phyloP scores from a whole-genome alignment of 768 basidiomycete species.

The Kwoniella europaea region DNA sequence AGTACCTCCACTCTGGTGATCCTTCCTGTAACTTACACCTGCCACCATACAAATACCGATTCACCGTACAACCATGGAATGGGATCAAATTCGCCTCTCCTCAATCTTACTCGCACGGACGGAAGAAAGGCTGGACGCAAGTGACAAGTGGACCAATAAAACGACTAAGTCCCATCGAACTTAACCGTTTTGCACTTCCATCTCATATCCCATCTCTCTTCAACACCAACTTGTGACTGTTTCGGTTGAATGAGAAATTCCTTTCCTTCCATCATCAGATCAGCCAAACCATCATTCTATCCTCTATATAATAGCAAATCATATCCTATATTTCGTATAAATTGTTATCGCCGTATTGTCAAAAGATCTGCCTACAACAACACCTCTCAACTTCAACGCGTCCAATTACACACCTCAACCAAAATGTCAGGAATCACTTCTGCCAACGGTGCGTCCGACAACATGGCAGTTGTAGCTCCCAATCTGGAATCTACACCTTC shows the following conservation, averaged over 20 bases:
- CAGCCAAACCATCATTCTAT: neutral
- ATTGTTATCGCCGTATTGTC: neutral
- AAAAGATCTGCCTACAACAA: neutral
- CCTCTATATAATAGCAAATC: neutral
- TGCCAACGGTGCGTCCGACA: conserved; percentile 6
- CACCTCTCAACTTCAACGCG: neutral
- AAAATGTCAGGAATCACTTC: conserved; percentile 21
- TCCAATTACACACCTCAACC: neutral
- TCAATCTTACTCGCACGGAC: neutral
- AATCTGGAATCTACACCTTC: conserved; percentile 20
- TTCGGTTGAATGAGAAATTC: neutral
- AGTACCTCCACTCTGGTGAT: too few species aligned
- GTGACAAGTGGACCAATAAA: neutral
- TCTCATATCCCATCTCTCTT: too few species aligned
- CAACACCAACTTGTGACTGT: too few species aligned
- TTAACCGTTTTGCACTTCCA: conserved; percentile 8
- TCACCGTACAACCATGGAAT: neutral
- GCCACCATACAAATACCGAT: neutral
- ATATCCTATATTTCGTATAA: neutral
- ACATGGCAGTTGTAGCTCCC: conserved; percentile 49
- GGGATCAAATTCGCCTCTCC: neutral
- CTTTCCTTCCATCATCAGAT: neutral
- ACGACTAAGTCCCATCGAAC: conserved; percentile 14
- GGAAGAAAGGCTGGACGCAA: too few species aligned
- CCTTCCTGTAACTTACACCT: neutral